Evolutionary conservation across 805 yeast species (phyloP), one percentile per base, ranked within the genome.

Genomic region (Tetrapisispora fleetii): DNA sequence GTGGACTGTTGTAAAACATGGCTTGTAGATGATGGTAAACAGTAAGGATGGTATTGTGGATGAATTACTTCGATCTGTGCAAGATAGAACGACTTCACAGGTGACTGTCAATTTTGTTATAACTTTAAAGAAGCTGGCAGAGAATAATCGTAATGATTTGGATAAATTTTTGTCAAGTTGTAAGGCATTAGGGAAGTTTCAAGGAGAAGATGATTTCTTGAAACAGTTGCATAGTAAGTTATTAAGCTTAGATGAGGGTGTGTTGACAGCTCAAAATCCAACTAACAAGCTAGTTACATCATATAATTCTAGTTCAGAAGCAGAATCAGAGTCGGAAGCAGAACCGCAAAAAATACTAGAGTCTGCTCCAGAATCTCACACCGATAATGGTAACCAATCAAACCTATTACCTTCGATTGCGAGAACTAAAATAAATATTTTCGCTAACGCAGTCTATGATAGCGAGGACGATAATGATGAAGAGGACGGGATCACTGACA

Each of bases 131-230:
- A 58, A 46, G 42, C 27, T 64, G 18, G 57, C 58, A 11, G 37
- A 19, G 27, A 54, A 49, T 6, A 51, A 56, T 45, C 36, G 39
- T 13, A 41, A 42, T 13, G 53, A 57, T 46, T 33, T 39, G 9
- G 28, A 37, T 13, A 52, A 51, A 22, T 64, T 63, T 45, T 39
- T 53, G 4, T 52, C 41, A 7, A 54, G 60, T 11, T 58, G 64
- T 39, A 50, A 46, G 39, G 64, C 61, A 1, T 35, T 64, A 39
- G 64, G 63, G 2, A 60, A 57, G 22, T 60, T 64, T 43, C 42
- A 54, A 18, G 60, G 54, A 2, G 40, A 55, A 7, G 56, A 56
- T 3, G 39, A 35, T 10, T 54, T 54, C 43, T 39, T 58, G 9
- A 28, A 33, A 3, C 39, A 48, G 14, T 48, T 58, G 4, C 52